A percentile compares a stretch with the other conserved stretches of the same genome.
phyloP scores from a whole-genome alignment of 2,329 filamentous ascomycete genomes.

The Fusarium pseudonygamai region DNA sequence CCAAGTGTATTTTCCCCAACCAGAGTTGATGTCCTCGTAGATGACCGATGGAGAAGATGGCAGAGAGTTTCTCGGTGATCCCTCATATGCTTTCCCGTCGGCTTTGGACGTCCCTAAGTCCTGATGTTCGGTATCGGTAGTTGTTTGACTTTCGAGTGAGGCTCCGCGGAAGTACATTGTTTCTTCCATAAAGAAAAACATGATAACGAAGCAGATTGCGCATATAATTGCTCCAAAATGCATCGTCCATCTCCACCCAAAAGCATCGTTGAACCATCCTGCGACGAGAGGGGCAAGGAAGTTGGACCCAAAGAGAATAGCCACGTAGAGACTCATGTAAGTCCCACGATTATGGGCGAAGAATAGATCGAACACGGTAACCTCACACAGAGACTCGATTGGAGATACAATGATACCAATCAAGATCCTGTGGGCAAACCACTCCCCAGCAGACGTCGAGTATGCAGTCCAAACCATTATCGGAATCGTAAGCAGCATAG shows the following conservation, averaged over 20 bases:
- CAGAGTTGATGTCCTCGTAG: neutral
- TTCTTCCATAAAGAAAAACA: slow-evolving; percentile 5
- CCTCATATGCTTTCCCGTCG: neutral
- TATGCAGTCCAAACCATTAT: slow-evolving; percentile 1
- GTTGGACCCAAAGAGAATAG: neutral
- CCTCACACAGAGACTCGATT: neutral
- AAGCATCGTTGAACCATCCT: neutral
- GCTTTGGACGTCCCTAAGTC: neutral
- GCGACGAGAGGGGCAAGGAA: neutral
- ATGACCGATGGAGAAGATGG: neutral
- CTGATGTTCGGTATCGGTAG: neutral
- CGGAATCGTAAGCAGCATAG: neutral
- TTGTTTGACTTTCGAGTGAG: neutral
- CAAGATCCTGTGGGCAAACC: neutral
- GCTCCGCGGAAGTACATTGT: neutral
- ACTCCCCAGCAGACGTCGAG: neutral
- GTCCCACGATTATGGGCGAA: neutral
- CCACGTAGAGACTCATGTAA: slow-evolving; percentile 2
- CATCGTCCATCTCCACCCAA: neutral
- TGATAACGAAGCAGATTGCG: neutral
- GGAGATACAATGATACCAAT: neutral
- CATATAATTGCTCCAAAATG: neutral
- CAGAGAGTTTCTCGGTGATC: neutral
- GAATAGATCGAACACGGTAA: neutral
- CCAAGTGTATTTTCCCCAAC: neutral